These are phyloP conservation scores for Trametes hirsuta DNA, from an alignment of 1,284 basidiomycete species.

Conservation along the genomic window DNA sequence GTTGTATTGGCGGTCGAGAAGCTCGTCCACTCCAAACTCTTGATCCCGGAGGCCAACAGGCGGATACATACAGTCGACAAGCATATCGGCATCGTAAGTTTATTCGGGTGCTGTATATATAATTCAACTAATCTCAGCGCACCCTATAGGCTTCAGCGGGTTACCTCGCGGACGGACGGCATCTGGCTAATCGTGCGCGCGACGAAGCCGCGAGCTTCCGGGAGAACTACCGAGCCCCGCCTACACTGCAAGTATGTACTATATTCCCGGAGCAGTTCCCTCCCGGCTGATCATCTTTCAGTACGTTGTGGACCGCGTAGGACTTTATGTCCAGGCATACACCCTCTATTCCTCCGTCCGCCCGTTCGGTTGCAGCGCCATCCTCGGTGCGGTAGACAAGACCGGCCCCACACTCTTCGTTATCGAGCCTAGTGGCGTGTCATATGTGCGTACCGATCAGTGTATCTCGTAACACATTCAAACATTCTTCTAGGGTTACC, in stretches of 20 bases:
- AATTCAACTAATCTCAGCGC: neutral
- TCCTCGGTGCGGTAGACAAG: slow-evolving; percentile 91
- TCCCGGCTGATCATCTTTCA: slow-evolving; percentile 37
- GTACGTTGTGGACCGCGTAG: slow-evolving; percentile 84
- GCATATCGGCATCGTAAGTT: slow-evolving; percentile 84
- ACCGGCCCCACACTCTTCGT: slow-evolving; percentile 88
- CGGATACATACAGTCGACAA: slow-evolving; percentile 93
- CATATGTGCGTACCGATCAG: slow-evolving; percentile 63
- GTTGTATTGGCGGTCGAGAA: slow-evolving; percentile 97
- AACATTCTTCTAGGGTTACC: slow-evolving; percentile 69
- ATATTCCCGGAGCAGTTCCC: slow-evolving; percentile 22
- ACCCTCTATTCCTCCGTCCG: slow-evolving; percentile 98
- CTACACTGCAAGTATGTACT: slow-evolving; percentile 76
- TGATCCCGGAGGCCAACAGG: slow-evolving; percentile 92
- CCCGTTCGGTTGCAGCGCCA: slow-evolving; percentile 94
- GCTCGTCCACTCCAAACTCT: slow-evolving; percentile 95
- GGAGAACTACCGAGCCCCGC: slow-evolving; percentile 75
- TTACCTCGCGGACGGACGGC: slow-evolving; percentile 92
- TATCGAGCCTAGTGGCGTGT: slow-evolving; percentile 95
- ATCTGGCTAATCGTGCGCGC: slow-evolving; percentile 84
- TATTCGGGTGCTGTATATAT: neutral
- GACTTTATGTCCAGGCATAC: slow-evolving; percentile 92
- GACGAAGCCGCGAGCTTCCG: slow-evolving; percentile 85
- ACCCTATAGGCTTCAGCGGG: slow-evolving; percentile 83
- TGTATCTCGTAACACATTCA: too few relatives aligned